phyloP scores from a whole-genome alignment of 2,329 filamentous ascomycete genomes.

The Clonostachys sp. region DNA sequence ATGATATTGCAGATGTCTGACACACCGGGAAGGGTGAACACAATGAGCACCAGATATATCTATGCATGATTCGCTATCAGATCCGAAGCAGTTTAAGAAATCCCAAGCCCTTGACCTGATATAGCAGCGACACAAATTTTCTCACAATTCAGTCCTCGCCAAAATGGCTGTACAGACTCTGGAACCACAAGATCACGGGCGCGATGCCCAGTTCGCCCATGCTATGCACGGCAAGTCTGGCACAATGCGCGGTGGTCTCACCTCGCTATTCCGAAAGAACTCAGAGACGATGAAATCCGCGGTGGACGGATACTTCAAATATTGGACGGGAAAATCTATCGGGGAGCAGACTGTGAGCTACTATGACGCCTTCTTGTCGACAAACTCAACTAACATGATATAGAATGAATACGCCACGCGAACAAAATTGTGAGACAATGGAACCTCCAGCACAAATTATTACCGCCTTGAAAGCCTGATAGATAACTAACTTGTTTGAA shows the following conservation, averaged over 20 bases:
- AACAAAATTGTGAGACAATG: conserved; percentile 71
- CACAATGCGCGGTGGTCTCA: conserved; percentile 65
- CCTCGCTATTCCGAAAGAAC: conserved; percentile 84
- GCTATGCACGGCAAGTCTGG: conserved; percentile 75
- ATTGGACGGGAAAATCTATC: conserved; percentile 82
- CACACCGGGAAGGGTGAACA: too few relatives aligned
- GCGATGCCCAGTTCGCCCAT: conserved; percentile 89
- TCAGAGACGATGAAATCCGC: conserved; percentile 69
- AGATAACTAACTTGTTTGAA: conserved; percentile 8
- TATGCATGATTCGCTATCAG: too few relatives aligned
- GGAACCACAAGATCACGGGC: conserved; percentile 76
- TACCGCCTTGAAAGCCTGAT: background rate
- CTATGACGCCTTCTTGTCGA: conserved; percentile 37
- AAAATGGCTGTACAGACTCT: conserved; percentile 30
- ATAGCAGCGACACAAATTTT: too few relatives aligned
- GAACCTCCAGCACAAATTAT: background rate
- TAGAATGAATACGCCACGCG: conserved; percentile 84
- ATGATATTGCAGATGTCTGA: too few relatives aligned
- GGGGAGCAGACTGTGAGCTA: conserved; percentile 78
- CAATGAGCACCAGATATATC: too few relatives aligned
- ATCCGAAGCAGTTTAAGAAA: too few relatives aligned
- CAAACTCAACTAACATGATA: background rate
- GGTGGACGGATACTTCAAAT: conserved; percentile 91
- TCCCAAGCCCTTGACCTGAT: too few relatives aligned
- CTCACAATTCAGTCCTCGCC: too few relatives aligned